Evolutionary conservation across 805 yeast genomes (phyloP).

Genomic region (Candida chilensis): DNA sequence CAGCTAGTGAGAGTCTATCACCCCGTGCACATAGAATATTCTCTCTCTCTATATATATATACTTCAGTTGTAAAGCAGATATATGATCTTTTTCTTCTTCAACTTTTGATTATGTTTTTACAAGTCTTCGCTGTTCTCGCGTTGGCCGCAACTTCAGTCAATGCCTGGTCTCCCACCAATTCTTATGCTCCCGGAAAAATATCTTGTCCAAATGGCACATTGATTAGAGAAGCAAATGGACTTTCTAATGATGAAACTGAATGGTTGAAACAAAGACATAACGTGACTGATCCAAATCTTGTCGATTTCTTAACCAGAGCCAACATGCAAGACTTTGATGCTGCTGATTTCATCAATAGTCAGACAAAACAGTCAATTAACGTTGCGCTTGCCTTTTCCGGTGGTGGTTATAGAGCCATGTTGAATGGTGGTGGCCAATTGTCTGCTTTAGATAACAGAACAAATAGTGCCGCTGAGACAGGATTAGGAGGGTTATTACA

Average conservation of each 20-base stretch:
- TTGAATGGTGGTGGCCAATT: conserved; percentile 30
- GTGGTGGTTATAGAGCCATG: conserved; percentile 32
- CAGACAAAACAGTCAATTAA: conserved; percentile 16
- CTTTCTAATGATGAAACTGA: conserved; percentile 16
- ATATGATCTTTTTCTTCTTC: too few relatives aligned
- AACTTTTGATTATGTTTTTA: too few relatives aligned
- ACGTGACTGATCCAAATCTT: conserved; percentile 15
- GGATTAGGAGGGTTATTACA: conserved; percentile 31
- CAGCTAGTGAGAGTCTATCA: too few relatives aligned
- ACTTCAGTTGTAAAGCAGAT: too few relatives aligned
- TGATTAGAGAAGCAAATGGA: conserved; percentile 16
- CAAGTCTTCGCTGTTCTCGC: too few relatives aligned
- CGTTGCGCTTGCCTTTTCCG: conserved; percentile 24
- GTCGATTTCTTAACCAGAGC: conserved; percentile 20
- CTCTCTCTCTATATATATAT: too few relatives aligned
- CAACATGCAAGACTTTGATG: conserved; percentile 25
- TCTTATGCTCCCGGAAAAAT: conserved; percentile 20
- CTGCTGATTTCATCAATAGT: conserved; percentile 14
- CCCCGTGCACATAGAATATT: too few relatives aligned
- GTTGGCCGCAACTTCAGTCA: conserved; percentile 3
- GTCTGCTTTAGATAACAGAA: conserved; percentile 27
- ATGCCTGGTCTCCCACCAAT: conserved; percentile 13
- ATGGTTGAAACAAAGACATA: conserved; percentile 19
- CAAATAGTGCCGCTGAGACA: conserved; percentile 11
- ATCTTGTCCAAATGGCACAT: conserved; percentile 13